These are phyloP conservation scores for Trypanosoma lewisi DNA, from an alignment of 208 protist genomes.

Conservation along the genomic window DNA sequence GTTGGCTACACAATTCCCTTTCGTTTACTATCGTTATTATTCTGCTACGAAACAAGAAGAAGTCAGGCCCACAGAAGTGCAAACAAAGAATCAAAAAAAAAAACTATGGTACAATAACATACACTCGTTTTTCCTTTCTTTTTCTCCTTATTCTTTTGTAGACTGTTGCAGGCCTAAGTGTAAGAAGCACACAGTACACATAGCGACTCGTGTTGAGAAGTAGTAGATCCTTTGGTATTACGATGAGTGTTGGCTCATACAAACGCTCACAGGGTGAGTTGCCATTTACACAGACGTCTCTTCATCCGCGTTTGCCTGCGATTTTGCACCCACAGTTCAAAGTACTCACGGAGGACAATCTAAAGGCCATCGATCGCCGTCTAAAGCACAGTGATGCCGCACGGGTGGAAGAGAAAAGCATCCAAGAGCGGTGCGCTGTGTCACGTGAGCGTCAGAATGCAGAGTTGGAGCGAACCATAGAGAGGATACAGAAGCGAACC, in stretches of 20 bases:
- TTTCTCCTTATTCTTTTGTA: slow-evolving; percentile 10
- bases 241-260: slow-evolving; percentile 17
- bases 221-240: not conserved
- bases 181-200: no score
- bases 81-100: not conserved
- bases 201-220: no score
- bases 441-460: slow-evolving; percentile 1
- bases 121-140: not conserved
- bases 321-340: slow-evolving; percentile 46
- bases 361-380: slow-evolving; percentile 41
- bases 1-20: no score
- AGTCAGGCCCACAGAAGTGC: no score
- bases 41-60: no score
- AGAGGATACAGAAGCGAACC: slow-evolving; percentile 20
- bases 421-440: slow-evolving; percentile 26
- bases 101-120: no score
- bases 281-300: slow-evolving; percentile 4
- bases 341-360: slow-evolving; percentile 28
- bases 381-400: slow-evolving; percentile 21
- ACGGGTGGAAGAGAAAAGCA: slow-evolving; percentile 17
- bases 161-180: not conserved
- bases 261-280: slow-evolving; percentile 23
- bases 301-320: slow-evolving; percentile 30
- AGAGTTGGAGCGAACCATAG: slow-evolving; percentile 3
- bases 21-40: no score